These are phyloP conservation scores for Aurinia saxatilis DNA, from an alignment of 345 rosid genomes.

Conservation along the genomic window DNA sequence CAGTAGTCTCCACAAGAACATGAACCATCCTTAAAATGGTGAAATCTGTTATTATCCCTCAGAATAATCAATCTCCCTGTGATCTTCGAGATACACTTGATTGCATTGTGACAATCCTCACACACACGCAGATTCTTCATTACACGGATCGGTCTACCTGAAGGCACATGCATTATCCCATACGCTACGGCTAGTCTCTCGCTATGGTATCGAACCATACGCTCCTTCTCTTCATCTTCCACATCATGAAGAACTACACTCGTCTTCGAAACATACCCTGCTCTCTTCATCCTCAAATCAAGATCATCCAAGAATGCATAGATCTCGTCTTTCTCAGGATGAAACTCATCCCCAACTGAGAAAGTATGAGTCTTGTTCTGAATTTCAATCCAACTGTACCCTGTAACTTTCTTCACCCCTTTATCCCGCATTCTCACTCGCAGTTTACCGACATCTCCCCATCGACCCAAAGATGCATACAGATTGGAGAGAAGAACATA, in stretches of 20 bases:
- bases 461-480: constrained; percentile 59
- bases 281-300: constrained; percentile 50
- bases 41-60: constrained; percentile 67
- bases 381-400: constrained; percentile 65
- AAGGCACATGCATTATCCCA: constrained; percentile 44
- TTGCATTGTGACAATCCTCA: constrained; percentile 61
- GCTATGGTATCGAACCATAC: constrained; percentile 62
- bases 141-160: constrained; percentile 59
- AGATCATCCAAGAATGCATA: constrained; percentile 52
- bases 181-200: constrained; percentile 65
- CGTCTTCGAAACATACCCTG: constrained; percentile 48
- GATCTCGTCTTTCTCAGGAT: constrained; percentile 52
- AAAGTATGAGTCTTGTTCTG: constrained; percentile 57
- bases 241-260: constrained; percentile 67
- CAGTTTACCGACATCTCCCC: constrained; percentile 58
- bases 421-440: constrained; percentile 51
- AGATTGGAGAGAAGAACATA: constrained; percentile 63
- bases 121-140: constrained; percentile 66
- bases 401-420: constrained; percentile 62
- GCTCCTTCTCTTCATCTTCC: constrained; percentile 70
- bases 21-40: constrained; percentile 54
- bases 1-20: constrained; percentile 79
- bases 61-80: constrained; percentile 49
- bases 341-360: constrained; percentile 48
- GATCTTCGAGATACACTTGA: constrained; percentile 54